Percentiles rank a stretch among this genome's conserved stretches.
phyloP scores from a whole-genome alignment of 129 eudicot species.

The Pseudognaphalium luteoalbum region DNA sequence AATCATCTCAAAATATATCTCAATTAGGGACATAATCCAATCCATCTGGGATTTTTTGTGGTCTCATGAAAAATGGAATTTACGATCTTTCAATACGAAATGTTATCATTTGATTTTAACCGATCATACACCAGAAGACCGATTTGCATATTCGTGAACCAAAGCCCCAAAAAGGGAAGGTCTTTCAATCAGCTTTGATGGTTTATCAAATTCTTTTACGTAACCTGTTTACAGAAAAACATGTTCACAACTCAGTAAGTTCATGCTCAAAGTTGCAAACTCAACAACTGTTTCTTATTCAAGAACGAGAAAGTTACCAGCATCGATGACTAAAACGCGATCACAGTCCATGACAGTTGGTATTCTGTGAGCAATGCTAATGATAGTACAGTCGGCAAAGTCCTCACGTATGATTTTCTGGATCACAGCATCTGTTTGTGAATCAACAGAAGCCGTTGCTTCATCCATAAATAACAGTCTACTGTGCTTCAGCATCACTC shows the following conservation, averaged over 20 bases:
- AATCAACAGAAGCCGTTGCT: conserved; percentile 96
- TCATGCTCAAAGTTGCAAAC: neutral
- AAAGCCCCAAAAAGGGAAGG: conserved; percentile 48
- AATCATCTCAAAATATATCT: conserved; percentile 4
- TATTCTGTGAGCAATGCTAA: conserved; percentile 94
- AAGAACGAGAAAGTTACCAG: conserved; percentile 40
- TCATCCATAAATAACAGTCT: conserved; percentile 85
- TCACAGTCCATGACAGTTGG: conserved; percentile 98
- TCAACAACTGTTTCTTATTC: too few species aligned
- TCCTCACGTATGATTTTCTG: conserved; percentile 67
- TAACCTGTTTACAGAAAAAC: conserved; percentile 34
- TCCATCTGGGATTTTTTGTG: neutral
- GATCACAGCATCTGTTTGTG: conserved; percentile 53
- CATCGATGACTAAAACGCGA: conserved; percentile 78
- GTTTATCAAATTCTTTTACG: conserved; percentile 50
- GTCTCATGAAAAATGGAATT: neutral
- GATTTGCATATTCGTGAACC: conserved; percentile 53
- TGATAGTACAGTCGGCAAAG: conserved; percentile 67
- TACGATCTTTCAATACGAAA: neutral
- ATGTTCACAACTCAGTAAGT: neutral
- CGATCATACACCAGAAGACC: conserved; percentile 20
- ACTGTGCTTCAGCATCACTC: conserved; percentile 79
- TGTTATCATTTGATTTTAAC: neutral
- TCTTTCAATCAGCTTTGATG: conserved; percentile 41
- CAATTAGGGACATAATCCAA: neutral